Conservation (phyloP, 495 filamentous ascomycete species). For the Daldinia vernicosa region DNA sequence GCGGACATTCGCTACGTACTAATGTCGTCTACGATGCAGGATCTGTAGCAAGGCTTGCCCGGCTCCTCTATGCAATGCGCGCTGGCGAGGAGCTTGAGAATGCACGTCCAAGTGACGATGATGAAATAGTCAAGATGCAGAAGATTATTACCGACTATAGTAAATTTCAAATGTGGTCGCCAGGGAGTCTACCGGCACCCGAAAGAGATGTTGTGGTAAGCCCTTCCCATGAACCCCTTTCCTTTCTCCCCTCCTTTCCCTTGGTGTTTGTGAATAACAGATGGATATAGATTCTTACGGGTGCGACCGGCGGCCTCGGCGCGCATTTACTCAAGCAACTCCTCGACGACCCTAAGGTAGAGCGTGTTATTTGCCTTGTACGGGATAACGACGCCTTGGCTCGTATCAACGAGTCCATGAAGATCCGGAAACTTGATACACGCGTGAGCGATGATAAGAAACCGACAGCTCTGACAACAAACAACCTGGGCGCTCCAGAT, state of each 20-base stretch:
- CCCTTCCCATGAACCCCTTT: background rate
- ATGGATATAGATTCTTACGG: slow-evolving; percentile 61
- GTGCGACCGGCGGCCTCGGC: slow-evolving; percentile 67
- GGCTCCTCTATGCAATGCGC: slow-evolving; percentile 55
- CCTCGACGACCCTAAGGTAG: slow-evolving; percentile 54
- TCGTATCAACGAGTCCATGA: slow-evolving; percentile 51
- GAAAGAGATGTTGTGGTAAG: slow-evolving; percentile 55
- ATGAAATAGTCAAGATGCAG: slow-evolving; percentile 53
- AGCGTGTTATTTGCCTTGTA: slow-evolving; percentile 63
- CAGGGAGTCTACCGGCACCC: slow-evolving; percentile 38
- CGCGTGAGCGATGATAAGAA: slow-evolving; percentile 35
- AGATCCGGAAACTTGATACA: slow-evolving; percentile 46
- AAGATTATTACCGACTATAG: slow-evolving; percentile 61
- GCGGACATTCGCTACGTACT: slow-evolving; percentile 45
- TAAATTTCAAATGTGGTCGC: slow-evolving; percentile 51
- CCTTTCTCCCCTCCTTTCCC: background rate
- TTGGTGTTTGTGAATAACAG: background rate
- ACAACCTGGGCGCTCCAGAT: slow-evolving; percentile 50
- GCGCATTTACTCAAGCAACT: slow-evolving; percentile 62
- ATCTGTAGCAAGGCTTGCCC: slow-evolving; percentile 57
- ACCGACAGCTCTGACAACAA: slow-evolving; percentile 40
- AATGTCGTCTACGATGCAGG: slow-evolving; percentile 65
- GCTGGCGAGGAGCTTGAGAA: slow-evolving; percentile 21
- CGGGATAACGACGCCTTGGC: slow-evolving; percentile 48
- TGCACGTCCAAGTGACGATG: slow-evolving; percentile 19